Base-by-base conservation (phyloP, 2,329 filamentous ascomycete species). In the Neobulgaria alba region DNA sequence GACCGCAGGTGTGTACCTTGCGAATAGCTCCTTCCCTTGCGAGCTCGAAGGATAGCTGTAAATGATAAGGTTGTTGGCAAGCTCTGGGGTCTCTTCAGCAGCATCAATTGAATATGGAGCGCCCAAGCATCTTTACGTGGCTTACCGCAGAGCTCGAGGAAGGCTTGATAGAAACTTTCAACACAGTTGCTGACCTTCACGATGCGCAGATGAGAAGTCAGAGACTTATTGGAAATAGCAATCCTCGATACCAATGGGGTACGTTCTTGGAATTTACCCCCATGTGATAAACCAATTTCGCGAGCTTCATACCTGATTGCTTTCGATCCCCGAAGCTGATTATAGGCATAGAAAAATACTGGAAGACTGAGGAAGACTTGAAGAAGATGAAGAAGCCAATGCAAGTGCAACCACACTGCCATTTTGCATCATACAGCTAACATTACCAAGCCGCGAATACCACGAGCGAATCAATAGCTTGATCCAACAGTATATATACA, bases 401-500 rank as follows among this genome's bases (percentile, higher is more conserved):
- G 74, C 80, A 58, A 48, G 67, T 60, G 30, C 9, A 9, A 29
- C 21, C 3, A 7, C 5, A 16, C 5, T 10, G n/a, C 14, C 4
- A 8, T 17, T 29, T 8, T 16, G 18, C 10, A 29, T 12, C 14
- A 9, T 18, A 18, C 9, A 30, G 16, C 29, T 40, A 35, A 40
- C 18, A 12, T 14, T 5, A 29, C 10, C 16, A 10, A 82, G 77
- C 45, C 83, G 88, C 34, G 59, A 81, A 56, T 95, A 95, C 65
- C 94, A 96, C 58, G 82, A 93, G 67, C 78, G 85, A 32, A 90
- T 81, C 58, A 96, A 96, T 64, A 79, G 81, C 52, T 70, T 95
- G 32, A 79, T 96, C 44, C 85, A 92, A 61, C 84, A 94, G 60
- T 96, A 95, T 61, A 71, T 93, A 48, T 95, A 93, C 61, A 95